These are phyloP conservation scores for Aspergillus tubingensis DNA, from an alignment of 2,329 filamentous ascomycete species.

Conservation along the genomic window DNA sequence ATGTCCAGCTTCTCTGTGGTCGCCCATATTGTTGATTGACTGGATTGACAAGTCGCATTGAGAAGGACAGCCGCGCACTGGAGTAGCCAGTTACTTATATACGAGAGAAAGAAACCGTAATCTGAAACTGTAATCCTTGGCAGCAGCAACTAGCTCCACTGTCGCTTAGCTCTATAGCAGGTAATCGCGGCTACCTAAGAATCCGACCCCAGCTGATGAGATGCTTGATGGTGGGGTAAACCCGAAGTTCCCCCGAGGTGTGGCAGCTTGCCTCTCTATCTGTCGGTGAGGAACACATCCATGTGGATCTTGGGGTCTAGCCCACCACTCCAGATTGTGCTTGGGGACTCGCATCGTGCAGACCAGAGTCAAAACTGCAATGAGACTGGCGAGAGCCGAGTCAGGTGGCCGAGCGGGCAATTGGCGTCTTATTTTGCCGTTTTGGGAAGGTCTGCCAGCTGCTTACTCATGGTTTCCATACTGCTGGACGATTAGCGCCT, in stretches of 20 bases:
- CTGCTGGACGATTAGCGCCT: neutral
- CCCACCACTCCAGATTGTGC: neutral
- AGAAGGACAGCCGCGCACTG: neutral
- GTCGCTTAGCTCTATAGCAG: neutral
- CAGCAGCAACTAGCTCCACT: neutral
- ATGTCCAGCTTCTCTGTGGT: slow-evolving; percentile 7
- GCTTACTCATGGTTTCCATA: neutral
- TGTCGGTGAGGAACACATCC: slow-evolving; percentile 6
- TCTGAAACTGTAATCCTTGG: neutral
- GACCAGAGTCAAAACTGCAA: neutral
- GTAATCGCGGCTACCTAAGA: slow-evolving; percentile 5
- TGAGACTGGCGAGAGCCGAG: neutral
- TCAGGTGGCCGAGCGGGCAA: neutral
- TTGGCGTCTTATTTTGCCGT: neutral
- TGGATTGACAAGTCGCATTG: neutral
- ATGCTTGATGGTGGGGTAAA: slow-evolving; percentile 2
- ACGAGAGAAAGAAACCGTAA: neutral
- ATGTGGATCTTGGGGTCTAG: neutral
- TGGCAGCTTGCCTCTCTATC: neutral
- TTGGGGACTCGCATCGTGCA: neutral
- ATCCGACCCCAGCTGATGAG: too few relatives aligned
- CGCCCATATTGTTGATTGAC: neutral
- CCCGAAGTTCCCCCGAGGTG: neutral
- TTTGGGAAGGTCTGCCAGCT: neutral
- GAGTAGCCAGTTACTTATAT: neutral